Percentiles rank a stretch among this genome's conserved stretches.
These are phyloP conservation scores for Nicotiana undulata DNA, from an alignment of 257 asterid genomes.

Conservation along the genomic window DNA sequence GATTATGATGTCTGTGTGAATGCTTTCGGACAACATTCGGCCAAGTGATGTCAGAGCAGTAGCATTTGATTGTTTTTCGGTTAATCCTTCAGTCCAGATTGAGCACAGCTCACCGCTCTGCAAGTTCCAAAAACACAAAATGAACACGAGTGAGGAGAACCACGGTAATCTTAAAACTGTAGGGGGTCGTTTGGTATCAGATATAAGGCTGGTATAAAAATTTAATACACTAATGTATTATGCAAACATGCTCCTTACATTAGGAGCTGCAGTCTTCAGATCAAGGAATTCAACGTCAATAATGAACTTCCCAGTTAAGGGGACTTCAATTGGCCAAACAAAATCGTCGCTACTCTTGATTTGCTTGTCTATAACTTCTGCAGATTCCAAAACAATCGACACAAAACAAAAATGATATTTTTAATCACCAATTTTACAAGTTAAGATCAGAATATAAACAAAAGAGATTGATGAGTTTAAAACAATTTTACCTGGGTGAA, in stretches of 20 bases:
- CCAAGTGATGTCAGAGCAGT: slow-evolving; percentile 65
- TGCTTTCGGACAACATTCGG: slow-evolving; percentile 74
- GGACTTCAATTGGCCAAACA: slow-evolving; percentile 66
- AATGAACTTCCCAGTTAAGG: slow-evolving; percentile 80
- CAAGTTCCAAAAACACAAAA: background rate
- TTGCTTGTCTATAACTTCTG: slow-evolving; percentile 73
- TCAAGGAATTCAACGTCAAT: slow-evolving; percentile 92
- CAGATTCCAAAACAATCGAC: background rate
- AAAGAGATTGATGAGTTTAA: background rate
- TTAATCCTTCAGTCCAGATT: slow-evolving; percentile 52
- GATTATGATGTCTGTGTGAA: slow-evolving; percentile 75
- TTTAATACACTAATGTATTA: background rate
- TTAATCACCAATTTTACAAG: background rate
- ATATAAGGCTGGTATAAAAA: no score
- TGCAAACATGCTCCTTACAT: slow-evolving; percentile 24
- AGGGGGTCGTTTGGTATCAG: no score
- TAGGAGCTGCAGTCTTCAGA: slow-evolving; percentile 55
- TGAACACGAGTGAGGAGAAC: background rate
- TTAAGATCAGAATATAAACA: background rate
- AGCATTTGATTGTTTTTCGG: slow-evolving; percentile 31
- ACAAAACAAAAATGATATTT: background rate
- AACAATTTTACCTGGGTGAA: slow-evolving; percentile 62
- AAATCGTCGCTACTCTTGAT: slow-evolving; percentile 80
- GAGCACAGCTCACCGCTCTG: slow-evolving; percentile 65
- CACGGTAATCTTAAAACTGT: background rate